Conservation (phyloP, 345 rosid genomes). For the Leavenworthia alabamica region DNA sequence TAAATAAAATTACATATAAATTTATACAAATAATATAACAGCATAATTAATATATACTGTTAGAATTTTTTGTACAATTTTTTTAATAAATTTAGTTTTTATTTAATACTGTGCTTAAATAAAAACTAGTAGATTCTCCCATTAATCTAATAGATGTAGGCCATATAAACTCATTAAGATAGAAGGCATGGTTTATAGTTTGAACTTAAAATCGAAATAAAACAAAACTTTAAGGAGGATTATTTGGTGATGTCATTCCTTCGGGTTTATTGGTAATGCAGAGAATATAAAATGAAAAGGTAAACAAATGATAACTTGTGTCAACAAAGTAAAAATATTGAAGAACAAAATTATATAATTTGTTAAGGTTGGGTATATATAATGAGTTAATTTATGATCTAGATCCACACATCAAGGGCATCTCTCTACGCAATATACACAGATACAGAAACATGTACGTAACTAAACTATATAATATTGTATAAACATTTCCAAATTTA, state of each 20-base stretch:
- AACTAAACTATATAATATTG: not conserved
- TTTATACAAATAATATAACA: too few relatives aligned
- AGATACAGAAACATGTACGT: conserved; percentile 2
- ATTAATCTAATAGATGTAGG: not conserved
- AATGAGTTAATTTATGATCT: conserved; percentile 41
- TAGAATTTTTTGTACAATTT: too few relatives aligned
- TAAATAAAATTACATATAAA: too few relatives aligned
- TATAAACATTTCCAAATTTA: conserved; percentile 3
- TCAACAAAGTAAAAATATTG: not conserved
- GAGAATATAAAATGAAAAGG: not conserved
- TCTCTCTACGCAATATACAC: not conserved
- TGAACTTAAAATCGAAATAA: not conserved
- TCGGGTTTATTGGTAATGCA: not conserved
- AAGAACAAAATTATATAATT: not conserved
- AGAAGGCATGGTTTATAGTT: not conserved
- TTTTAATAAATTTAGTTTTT: too few relatives aligned
- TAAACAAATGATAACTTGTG: not conserved
- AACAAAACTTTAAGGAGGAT: not conserved
- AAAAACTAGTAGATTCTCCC: too few relatives aligned
- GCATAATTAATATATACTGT: too few relatives aligned
- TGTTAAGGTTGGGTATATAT: conserved; percentile 19
- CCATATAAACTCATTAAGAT: not conserved
- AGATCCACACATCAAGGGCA: conserved; percentile 64
- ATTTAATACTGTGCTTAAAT: too few relatives aligned
- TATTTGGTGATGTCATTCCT: not conserved